phyloP scores from a whole-genome alignment of 2,329 filamentous ascomycete species.

The Paracoccidioides brasiliensis region DNA sequence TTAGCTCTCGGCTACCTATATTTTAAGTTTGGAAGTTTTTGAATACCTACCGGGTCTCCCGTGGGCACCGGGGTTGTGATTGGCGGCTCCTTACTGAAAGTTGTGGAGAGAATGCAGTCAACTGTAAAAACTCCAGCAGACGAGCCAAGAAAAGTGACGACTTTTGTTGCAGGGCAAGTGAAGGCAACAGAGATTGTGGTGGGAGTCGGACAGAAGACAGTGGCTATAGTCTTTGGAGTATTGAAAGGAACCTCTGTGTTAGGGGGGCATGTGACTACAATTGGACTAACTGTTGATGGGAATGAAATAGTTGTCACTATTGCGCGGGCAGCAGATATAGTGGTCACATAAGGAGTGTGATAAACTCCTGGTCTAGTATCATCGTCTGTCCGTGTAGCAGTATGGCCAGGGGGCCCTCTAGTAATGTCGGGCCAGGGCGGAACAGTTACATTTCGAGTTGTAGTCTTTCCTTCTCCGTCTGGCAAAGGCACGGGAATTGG shows the following conservation, averaged over 20 bases:
- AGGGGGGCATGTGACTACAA: not conserved
- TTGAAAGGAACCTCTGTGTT: not conserved
- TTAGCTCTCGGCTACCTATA: not conserved
- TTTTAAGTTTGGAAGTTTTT: not conserved
- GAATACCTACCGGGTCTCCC: not conserved
- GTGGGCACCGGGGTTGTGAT: not conserved
- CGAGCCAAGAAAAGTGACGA: slow-evolving; percentile 1
- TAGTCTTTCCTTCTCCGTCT: slow-evolving; percentile 1
- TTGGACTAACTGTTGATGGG: slow-evolving; percentile 2
- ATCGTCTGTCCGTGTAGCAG: not conserved
- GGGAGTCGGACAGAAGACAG: not conserved
- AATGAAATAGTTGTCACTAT: slow-evolving; percentile 1
- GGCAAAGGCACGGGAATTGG: not conserved
- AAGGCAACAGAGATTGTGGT: not conserved
- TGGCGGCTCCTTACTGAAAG: not conserved
- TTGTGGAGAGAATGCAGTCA: slow-evolving; percentile 1
- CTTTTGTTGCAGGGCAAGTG: slow-evolving; percentile 2
- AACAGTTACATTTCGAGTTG: not conserved
- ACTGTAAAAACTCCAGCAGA: not conserved
- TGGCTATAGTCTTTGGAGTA: slow-evolving; percentile 1
- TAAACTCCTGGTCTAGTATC: not conserved
- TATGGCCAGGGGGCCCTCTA: not conserved
- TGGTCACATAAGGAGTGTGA: not conserved
- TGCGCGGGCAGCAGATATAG: not conserved
- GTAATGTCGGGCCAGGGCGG: slow-evolving; percentile 3